Evolutionary conservation across 371 early-diverging fungal species (phyloP).

Genomic region (Cokeromyces recurvatus): DNA sequence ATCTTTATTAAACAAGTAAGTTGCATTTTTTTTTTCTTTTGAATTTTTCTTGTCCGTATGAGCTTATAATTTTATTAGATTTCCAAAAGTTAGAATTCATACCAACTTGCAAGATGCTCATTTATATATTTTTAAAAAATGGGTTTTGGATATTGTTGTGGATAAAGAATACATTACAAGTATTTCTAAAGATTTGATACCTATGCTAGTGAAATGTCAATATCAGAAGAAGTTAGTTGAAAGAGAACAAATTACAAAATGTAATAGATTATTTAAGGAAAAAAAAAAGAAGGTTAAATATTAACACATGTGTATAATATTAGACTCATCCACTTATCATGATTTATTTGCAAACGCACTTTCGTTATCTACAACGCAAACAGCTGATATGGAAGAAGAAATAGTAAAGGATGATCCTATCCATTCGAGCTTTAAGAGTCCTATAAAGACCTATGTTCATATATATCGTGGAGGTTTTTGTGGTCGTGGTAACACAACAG

Average conservation of each 20-base stretch:
- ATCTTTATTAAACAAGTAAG: conserved; percentile 63
- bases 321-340: conserved; percentile 31
- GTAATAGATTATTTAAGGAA: conserved; percentile 31
- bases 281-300: conserved; percentile 1
- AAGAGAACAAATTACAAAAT: conserved; percentile 60
- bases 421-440: conserved; percentile 33
- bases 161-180: conserved; percentile 68
- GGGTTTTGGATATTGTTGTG: conserved; percentile 81
- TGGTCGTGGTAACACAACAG: conserved; percentile 81
- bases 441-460: conserved; percentile 42
- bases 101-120: conserved; percentile 84
- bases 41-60: too few species aligned
- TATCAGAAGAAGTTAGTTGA: conserved; percentile 64
- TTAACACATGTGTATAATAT: too few species aligned
- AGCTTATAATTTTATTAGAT: conserved; percentile 34
- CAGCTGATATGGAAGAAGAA: conserved; percentile 27
- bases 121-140: conserved; percentile 83
- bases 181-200: conserved; percentile 81
- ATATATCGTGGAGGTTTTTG: conserved; percentile 49
- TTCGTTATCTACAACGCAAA: conserved; percentile 42
- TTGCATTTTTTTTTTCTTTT: background rate
- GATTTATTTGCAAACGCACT: conserved; percentile 39
- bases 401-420: conserved; percentile 21
- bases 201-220: conserved; percentile 76
- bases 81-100: conserved; percentile 70